Percentiles rank a stretch among this genome's conserved stretches.
Evolutionary conservation across 2,329 filamentous ascomycete species (phyloP).

Genomic region (Sphaerulina populicola): DNA sequence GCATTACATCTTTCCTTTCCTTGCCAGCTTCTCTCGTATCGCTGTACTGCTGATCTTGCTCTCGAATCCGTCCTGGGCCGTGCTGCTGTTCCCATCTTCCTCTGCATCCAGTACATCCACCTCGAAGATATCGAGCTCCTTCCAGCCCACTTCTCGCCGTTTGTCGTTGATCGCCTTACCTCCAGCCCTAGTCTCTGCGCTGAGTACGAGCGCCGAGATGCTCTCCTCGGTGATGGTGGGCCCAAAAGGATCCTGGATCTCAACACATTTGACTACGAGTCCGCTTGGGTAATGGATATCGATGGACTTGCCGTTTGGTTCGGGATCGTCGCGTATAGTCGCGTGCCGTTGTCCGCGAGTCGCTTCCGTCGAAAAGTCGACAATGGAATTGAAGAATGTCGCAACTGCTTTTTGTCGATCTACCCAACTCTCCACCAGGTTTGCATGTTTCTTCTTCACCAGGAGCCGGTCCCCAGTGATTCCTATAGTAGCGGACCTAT

Average conservation of each 20-base stretch:
- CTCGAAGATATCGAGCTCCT: conserved; percentile 68
- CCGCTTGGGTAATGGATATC: conserved; percentile 52
- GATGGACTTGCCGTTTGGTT: conserved; percentile 47
- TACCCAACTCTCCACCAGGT: conserved; percentile 73
- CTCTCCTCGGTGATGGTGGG: conserved; percentile 76
- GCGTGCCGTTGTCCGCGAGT: conserved; percentile 29
- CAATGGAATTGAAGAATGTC: conserved; percentile 57
- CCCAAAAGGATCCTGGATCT: conserved; percentile 81
- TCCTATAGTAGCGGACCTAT: conserved; percentile 63
- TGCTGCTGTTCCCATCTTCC: conserved; percentile 32
- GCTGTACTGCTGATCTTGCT: conserved; percentile 88
- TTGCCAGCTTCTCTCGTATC: conserved; percentile 44
- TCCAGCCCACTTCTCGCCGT: conserved; percentile 67
- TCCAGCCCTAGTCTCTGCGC: conserved; percentile 75
- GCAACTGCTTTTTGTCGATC: conserved; percentile 61
- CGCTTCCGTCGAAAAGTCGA: conserved; percentile 49
- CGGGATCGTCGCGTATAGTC: conserved; percentile 36
- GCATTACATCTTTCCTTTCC: conserved; percentile 17
- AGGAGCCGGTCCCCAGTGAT: conserved; percentile 83
- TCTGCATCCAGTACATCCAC: conserved; percentile 74
- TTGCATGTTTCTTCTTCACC: conserved; percentile 78
- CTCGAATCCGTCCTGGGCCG: conserved; percentile 54
- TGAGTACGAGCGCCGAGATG: conserved; percentile 76
- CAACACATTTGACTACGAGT: conserved; percentile 66
- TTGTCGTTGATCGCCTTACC: conserved; percentile 81